Evolutionary conservation across 768 basidiomycete genomes (phyloP).

Genomic region (Tylopilus balloui): DNA sequence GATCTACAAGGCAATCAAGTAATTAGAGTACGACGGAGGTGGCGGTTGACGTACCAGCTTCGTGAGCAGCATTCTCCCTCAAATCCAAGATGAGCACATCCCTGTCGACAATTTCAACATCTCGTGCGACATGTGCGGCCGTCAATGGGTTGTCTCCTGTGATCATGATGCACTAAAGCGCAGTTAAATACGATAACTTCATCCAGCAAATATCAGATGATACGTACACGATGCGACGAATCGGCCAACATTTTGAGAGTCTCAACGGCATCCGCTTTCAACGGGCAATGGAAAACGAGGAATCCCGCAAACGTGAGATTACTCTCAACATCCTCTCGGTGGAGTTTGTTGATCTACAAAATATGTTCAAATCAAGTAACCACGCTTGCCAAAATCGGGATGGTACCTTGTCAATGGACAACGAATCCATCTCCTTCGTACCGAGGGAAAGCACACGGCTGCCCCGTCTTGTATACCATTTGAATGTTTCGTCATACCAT

Average conservation of each 20-base stretch:
- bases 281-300: conserved; percentile 96
- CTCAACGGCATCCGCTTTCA: conserved; percentile 89
- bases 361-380: not conserved
- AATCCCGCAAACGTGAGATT: conserved; percentile 86
- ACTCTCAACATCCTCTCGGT: conserved; percentile 77
- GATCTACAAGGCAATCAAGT: conserved; percentile 43
- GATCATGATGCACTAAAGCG: conserved; percentile 89
- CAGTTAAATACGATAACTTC: not conserved
- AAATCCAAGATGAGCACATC: conserved; percentile 91
- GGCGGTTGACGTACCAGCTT: conserved; percentile 51
- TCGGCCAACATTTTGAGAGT: conserved; percentile 92
- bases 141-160: conserved; percentile 98
- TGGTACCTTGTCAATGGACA: conserved; percentile 70
- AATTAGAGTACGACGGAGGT: not conserved
- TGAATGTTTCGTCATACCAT: conserved; percentile 90
- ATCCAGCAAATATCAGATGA: not conserved
- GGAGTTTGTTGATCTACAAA: conserved; percentile 79
- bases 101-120: conserved; percentile 96
- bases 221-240: conserved; percentile 88
- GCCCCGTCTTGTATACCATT: conserved; percentile 89
- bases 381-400: not conserved
- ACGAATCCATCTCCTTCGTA: conserved; percentile 72
- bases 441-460: conserved; percentile 92
- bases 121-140: conserved; percentile 90
- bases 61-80: conserved; percentile 70